phyloP scores from a whole-genome alignment of 2,329 filamentous ascomycete genomes.

The Clonostachys rosea region DNA sequence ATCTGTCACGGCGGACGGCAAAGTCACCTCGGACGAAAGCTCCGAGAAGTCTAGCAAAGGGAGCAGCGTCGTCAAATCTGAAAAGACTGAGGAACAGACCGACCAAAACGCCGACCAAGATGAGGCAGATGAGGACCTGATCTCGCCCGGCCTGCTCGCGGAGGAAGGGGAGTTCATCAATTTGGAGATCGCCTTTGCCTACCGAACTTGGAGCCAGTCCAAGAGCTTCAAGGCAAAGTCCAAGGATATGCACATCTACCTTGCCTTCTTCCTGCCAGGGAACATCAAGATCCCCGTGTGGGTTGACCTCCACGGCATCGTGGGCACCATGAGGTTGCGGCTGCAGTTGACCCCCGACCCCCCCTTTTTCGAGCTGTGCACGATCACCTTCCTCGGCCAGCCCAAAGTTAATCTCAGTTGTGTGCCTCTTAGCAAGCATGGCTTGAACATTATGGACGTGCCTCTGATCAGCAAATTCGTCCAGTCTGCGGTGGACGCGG shows the following conservation, averaged over 20 bases:
- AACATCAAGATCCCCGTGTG: constrained; percentile 58
- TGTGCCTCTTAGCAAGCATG: constrained; percentile 63
- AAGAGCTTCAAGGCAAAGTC: constrained; percentile 65
- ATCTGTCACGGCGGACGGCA: constrained; percentile 54
- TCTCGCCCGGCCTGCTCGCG: constrained; percentile 62
- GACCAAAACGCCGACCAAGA: constrained; percentile 20
- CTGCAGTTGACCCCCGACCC: constrained; percentile 72
- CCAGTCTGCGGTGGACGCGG: constrained; percentile 68
- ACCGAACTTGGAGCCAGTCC: constrained; percentile 57
- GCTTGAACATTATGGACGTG: constrained; percentile 70
- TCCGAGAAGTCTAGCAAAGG: background rate
- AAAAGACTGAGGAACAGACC: constrained; percentile 25
- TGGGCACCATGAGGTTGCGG: constrained; percentile 65
- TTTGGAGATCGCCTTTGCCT: constrained; percentile 70
- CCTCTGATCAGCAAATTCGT: constrained; percentile 73
- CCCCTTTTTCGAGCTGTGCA: constrained; percentile 72
- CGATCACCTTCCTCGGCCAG: constrained; percentile 69
- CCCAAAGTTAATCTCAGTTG: constrained; percentile 69
- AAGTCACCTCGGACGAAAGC: constrained; percentile 33
- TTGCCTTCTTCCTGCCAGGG: constrained; percentile 64
- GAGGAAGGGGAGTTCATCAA: constrained; percentile 78
- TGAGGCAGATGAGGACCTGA: constrained; percentile 23
- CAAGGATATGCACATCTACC: constrained; percentile 59
- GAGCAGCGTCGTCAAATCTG: constrained; percentile 9
- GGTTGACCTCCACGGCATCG: constrained; percentile 69